These are phyloP conservation scores for Cucurbita moschata DNA, from an alignment of 306 rosid species.

Conservation along the genomic window DNA sequence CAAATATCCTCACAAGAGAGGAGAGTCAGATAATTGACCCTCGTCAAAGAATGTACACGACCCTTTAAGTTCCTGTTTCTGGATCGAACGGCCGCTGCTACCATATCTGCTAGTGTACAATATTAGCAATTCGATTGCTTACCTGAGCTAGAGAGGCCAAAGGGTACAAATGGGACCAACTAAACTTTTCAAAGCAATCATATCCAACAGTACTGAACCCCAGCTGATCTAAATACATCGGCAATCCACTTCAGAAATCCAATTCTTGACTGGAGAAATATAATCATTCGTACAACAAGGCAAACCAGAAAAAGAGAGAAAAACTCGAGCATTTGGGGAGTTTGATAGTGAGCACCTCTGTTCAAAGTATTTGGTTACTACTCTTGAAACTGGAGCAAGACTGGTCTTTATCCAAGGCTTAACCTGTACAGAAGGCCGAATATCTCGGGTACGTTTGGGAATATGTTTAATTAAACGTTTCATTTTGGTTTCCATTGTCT, in stretches of 20 bases:
- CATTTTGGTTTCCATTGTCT: not conserved
- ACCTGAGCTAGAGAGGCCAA: not conserved
- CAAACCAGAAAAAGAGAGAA: not conserved
- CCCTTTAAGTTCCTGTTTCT: not conserved
- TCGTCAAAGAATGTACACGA: not conserved
- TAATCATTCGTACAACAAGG: not conserved
- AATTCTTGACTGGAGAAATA: not conserved
- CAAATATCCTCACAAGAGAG: not conserved
- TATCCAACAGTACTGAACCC: slow-evolving; percentile 81
- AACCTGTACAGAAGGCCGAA: slow-evolving; percentile 24
- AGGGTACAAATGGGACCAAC: not conserved
- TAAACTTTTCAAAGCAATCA: slow-evolving; percentile 9
- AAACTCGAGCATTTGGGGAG: not conserved
- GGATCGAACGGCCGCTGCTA: not conserved
- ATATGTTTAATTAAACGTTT: not conserved
- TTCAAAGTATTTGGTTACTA: slow-evolving; percentile 77
- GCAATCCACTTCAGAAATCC: slow-evolving; percentile 48
- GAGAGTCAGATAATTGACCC: not conserved
- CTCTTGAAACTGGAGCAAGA: slow-evolving; percentile 96
- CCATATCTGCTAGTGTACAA: not conserved
- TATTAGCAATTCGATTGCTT: not conserved
- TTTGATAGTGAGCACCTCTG: slow-evolving; percentile 37
- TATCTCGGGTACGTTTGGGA: not conserved
- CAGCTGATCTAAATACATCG: slow-evolving; percentile 69
- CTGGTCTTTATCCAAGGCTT: slow-evolving; percentile 95